Conservation (phyloP, 208 protist species). For the Leishmania martiniquensis region DNA sequence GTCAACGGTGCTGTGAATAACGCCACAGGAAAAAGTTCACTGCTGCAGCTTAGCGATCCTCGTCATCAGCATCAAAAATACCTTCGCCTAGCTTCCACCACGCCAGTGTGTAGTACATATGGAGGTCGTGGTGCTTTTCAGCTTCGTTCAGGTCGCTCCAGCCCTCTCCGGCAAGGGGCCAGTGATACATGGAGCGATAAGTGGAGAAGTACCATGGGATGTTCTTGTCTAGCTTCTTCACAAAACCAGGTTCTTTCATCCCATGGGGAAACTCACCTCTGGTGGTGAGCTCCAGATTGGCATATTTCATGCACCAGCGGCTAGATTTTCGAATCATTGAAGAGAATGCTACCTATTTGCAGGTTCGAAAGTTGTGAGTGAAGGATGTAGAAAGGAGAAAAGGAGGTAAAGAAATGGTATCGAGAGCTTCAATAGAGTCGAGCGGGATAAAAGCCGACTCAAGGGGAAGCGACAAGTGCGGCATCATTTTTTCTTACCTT, state of each 20-base stretch:
- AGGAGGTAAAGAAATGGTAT: neutral
- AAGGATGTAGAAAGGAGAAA: neutral
- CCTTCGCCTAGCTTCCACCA: constrained; percentile 92
- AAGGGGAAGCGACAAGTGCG: neutral
- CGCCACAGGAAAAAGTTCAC: neutral
- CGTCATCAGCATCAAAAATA: constrained; percentile 86
- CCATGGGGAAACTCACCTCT: constrained; percentile 90
- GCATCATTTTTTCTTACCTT: neutral
- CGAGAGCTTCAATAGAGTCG: no score
- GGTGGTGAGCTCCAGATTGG: constrained; percentile 84
- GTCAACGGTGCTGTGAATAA: neutral
- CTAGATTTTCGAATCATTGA: constrained; percentile 54
- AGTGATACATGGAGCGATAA: constrained; percentile 91
- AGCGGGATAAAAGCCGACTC: neutral
- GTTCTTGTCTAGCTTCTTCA: constrained; percentile 91
- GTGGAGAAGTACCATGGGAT: constrained; percentile 93
- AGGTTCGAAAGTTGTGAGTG: neutral
- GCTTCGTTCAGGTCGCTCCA: constrained; percentile 88
- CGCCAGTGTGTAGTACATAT: constrained; percentile 92
- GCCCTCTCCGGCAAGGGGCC: constrained; percentile 85
- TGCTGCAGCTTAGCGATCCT: constrained; percentile 44
- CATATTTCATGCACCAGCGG: constrained; percentile 75
- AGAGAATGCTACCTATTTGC: neutral
- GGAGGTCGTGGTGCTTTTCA: constrained; percentile 87
- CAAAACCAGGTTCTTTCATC: constrained; percentile 90